These are phyloP conservation scores for Saccharomyces mikatae DNA, from an alignment of 805 yeast species.

Conservation along the genomic window DNA sequence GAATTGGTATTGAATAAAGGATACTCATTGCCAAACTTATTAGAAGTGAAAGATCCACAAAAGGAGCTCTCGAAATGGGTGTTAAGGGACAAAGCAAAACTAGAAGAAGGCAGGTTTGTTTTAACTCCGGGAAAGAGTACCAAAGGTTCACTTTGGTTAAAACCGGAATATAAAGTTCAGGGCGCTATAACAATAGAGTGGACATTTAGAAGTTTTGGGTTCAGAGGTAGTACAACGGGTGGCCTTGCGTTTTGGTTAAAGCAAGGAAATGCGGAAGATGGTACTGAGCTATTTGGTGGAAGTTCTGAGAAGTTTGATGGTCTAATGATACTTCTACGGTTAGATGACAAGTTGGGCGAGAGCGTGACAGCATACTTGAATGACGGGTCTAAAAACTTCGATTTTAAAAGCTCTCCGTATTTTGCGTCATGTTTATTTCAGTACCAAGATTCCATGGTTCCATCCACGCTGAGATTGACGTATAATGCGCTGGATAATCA, in stretches of 20 bases:
- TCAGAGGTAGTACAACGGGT: slow-evolving; percentile 40
- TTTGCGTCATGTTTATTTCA: slow-evolving; percentile 51
- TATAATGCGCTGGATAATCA: slow-evolving; percentile 38
- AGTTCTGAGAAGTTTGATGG: slow-evolving; percentile 60
- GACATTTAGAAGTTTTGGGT: slow-evolving; percentile 55
- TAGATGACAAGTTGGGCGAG: slow-evolving; percentile 38
- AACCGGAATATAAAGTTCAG: slow-evolving; percentile 24
- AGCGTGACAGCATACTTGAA: slow-evolving; percentile 51
- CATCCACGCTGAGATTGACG: slow-evolving; percentile 60
- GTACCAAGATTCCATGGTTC: slow-evolving; percentile 63
- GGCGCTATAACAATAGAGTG: slow-evolving; percentile 51
- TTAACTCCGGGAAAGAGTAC: slow-evolving; percentile 38
- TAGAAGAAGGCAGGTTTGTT: slow-evolving; percentile 47
- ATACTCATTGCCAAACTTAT: not conserved
- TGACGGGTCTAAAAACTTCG: slow-evolving; percentile 43
- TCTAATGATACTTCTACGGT: slow-evolving; percentile 50
- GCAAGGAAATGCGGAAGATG: slow-evolving; percentile 18
- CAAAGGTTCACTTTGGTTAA: slow-evolving; percentile 42
- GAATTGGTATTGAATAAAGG: slow-evolving; percentile 16
- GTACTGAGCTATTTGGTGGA: slow-evolving; percentile 33
- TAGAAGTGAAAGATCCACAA: slow-evolving; percentile 30
- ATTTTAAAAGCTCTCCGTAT: slow-evolving; percentile 24
- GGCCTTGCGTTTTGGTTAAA: slow-evolving; percentile 54
- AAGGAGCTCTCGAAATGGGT: slow-evolving; percentile 32
- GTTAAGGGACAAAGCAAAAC: slow-evolving; percentile 31